Percentiles rank a stretch among this genome's conserved stretches.
phyloP scores from a whole-genome alignment of 352 stramenopile genomes.

The Globisporangium mamillatum region DNA sequence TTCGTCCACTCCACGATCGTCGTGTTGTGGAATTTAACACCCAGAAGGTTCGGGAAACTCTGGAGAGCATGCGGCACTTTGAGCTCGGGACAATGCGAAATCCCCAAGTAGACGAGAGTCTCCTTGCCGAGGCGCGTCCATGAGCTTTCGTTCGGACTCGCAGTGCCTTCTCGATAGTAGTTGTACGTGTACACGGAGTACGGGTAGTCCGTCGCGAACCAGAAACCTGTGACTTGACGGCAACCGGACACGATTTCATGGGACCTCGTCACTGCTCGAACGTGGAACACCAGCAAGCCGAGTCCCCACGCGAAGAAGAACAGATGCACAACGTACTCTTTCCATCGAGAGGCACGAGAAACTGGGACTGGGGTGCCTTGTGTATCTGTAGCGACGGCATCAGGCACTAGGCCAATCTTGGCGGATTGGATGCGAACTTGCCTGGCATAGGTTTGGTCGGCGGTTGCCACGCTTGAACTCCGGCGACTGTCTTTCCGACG shows the following conservation, averaged over 20 bases:
- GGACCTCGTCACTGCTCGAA: conserved; percentile 6
- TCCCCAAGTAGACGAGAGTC: conserved; percentile 16
- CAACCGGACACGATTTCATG: neutral
- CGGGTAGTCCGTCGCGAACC: conserved; percentile 6
- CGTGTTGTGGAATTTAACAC: conserved; percentile 32
- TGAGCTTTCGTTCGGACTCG: neutral
- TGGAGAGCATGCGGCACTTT: conserved; percentile 16
- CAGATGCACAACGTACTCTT: conserved; percentile 4
- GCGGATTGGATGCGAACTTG: neutral
- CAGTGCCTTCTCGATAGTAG: conserved; percentile 9
- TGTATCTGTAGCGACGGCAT: neutral
- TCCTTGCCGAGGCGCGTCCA: conserved; percentile 12
- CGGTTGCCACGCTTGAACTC: neutral
- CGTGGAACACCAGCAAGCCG: neutral
- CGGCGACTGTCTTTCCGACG: neutral
- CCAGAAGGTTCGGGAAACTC: conserved; percentile 25
- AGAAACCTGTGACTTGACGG: neutral
- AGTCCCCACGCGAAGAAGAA: conserved; percentile 14
- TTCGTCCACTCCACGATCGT: conserved; percentile 19
- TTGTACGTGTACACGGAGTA: conserved; percentile 15
- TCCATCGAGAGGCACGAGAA: neutral
- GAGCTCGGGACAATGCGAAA: conserved; percentile 26
- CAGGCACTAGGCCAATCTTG: neutral
- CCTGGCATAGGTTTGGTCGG: neutral
- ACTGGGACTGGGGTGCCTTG: neutral